Evolutionary conservation across 805 yeast genomes (phyloP).

Genomic region (Yamadazyma paraphyllophila): DNA sequence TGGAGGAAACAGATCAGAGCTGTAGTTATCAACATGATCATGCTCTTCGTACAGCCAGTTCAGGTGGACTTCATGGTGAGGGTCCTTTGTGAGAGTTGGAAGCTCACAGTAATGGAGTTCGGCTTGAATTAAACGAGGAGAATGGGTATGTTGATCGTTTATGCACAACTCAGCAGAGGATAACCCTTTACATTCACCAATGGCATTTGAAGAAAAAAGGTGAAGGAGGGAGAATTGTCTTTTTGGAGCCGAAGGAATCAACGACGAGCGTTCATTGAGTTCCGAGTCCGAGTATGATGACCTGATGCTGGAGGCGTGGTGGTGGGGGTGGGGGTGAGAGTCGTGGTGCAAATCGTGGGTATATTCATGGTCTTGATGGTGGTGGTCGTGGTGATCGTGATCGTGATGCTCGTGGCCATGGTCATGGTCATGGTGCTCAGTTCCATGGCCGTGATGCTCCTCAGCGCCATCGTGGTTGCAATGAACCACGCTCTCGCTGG

Average conservation of each 20-base stretch:
- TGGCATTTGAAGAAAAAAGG: conserved; percentile 8
- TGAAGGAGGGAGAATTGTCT: conserved; percentile 3
- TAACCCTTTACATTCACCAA: conserved; percentile 51
- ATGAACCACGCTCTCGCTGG: conserved; percentile 82
- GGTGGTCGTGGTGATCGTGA: not conserved
- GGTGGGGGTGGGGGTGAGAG: not conserved
- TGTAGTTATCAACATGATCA: not conserved
- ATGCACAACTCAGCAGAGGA: conserved; percentile 40
- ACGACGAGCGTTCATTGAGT: conserved; percentile 1
- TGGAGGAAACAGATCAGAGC: not conserved
- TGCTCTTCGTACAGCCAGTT: conserved; percentile 1
- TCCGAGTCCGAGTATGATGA: not conserved
- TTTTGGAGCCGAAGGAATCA: not conserved
- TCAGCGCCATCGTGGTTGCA: conserved; percentile 67
- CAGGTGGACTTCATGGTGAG: conserved; percentile 6
- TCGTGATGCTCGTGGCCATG: conserved; percentile 6
- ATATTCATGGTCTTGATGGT: conserved; percentile 6
- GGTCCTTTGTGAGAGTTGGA: conserved; percentile 18
- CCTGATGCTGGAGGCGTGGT: not conserved
- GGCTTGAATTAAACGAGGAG: not conserved
- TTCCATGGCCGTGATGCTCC: conserved; percentile 6
- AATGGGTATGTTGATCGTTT: conserved; percentile 5
- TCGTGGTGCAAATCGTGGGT: too few species aligned
- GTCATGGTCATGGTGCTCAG: conserved; percentile 9
- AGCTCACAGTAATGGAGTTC: conserved; percentile 38